phyloP scores from a whole-genome alignment of 805 yeast species.

The Suhomyces tanzawaensis region DNA sequence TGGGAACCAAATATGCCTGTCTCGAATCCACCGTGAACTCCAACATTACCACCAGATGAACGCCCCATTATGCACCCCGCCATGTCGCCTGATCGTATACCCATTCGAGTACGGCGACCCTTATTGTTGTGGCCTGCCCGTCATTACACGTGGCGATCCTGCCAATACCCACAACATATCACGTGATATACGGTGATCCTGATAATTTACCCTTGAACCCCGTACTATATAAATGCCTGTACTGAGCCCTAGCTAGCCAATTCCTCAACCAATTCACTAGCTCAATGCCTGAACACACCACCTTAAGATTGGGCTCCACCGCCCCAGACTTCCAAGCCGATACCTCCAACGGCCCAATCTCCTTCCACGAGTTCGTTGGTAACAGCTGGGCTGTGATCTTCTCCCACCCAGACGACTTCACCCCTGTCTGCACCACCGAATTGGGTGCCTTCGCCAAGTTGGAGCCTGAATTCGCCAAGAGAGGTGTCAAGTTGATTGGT shows the following conservation, averaged over 20 bases:
- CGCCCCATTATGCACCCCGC: no score
- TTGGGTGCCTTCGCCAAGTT: slow-evolving; percentile 89
- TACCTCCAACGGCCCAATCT: slow-evolving; percentile 77
- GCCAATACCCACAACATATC: slow-evolving; percentile 5
- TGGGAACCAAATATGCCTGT: no score
- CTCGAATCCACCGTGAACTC: no score
- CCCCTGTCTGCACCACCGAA: slow-evolving; percentile 96
- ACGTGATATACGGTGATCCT: slow-evolving; percentile 2
- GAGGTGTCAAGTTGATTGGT: slow-evolving; percentile 87
- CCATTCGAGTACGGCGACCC: no score
- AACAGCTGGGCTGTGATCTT: slow-evolving; percentile 85
- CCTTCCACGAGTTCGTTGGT: slow-evolving; percentile 85
- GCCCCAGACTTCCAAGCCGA: slow-evolving; percentile 89
- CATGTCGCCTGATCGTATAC: no score
- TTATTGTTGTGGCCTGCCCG: no score
- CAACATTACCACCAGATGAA: no score
- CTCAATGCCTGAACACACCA: slow-evolving; percentile 10
- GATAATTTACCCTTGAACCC: neutral
- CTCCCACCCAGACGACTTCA: slow-evolving; percentile 95
- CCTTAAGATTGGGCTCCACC: slow-evolving; percentile 68
- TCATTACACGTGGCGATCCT: no score
- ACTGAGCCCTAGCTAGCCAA: neutral
- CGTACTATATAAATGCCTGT: neutral
- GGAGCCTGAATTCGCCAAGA: slow-evolving; percentile 82
- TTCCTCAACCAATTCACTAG: neutral